phyloP scores from a whole-genome alignment of 2,329 filamentous ascomycete species.

The Plenodomus lindquistii region DNA sequence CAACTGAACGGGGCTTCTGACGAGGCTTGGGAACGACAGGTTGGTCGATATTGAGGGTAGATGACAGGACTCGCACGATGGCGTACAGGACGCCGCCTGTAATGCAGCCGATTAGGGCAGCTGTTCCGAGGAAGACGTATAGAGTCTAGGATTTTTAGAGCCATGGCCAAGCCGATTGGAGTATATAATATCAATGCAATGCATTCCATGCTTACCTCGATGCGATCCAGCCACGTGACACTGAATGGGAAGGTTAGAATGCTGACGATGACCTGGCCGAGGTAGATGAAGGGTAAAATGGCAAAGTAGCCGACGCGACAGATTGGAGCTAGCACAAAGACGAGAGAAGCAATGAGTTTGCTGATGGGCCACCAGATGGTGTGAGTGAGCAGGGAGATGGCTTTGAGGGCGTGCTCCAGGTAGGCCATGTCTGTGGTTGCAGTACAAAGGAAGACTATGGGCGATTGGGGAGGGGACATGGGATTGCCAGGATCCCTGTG shows the following conservation, averaged over 20 bases:
- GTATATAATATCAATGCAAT: neutral
- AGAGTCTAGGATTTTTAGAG: slow-evolving; percentile 44
- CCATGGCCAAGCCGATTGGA: neutral
- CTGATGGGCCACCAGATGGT: slow-evolving; percentile 43
- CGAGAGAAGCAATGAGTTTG: slow-evolving; percentile 44
- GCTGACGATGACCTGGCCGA: slow-evolving; percentile 49
- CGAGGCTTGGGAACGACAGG: slow-evolving; percentile 9
- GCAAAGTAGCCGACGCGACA: slow-evolving; percentile 52
- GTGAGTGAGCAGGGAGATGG: neutral
- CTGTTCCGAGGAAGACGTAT: slow-evolving; percentile 66
- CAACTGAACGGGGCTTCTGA: slow-evolving; percentile 26
- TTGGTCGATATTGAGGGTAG: slow-evolving; percentile 51
- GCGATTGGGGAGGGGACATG: slow-evolving; percentile 21
- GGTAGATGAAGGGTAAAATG: slow-evolving; percentile 56
- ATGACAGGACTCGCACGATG: slow-evolving; percentile 59
- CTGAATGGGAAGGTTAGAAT: slow-evolving; percentile 54
- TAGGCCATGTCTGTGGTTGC: neutral
- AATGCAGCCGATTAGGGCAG: slow-evolving; percentile 67
- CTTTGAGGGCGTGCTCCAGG: neutral
- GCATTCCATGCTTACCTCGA: slow-evolving; percentile 54
- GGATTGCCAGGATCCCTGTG: slow-evolving; percentile 23
- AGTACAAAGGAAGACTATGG: slow-evolving; percentile 10
- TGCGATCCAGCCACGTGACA: slow-evolving; percentile 51
- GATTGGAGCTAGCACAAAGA: slow-evolving; percentile 52
- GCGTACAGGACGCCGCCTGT: slow-evolving; percentile 64